A percentile compares a stretch with the other conserved stretches of the same genome.
These are phyloP conservation scores for Penicillium turbatum DNA, from an alignment of 495 filamentous ascomycete species.

Conservation along the genomic window DNA sequence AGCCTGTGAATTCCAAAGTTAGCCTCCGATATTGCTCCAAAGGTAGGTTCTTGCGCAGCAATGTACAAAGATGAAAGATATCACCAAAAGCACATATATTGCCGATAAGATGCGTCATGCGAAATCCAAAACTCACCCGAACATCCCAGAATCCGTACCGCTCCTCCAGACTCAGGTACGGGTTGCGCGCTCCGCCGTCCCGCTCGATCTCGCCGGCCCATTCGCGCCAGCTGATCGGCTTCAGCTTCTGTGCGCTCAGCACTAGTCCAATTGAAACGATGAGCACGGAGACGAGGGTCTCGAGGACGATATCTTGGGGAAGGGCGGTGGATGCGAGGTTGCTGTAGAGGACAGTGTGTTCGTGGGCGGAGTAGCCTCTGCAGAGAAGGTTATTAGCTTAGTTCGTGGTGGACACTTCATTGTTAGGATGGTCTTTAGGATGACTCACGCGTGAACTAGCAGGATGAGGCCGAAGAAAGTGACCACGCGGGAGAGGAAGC, in stretches of 20 bases:
- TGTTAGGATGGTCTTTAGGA: not conserved
- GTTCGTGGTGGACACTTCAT: not conserved
- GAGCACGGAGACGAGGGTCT: constrained; percentile 58
- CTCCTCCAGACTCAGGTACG: constrained; percentile 53
- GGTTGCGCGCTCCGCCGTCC: constrained; percentile 51
- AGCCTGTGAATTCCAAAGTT: constrained; percentile 44
- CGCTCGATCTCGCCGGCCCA: constrained; percentile 82
- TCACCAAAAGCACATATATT: not conserved
- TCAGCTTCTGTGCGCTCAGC: constrained; percentile 60
- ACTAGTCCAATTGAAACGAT: constrained; percentile 69
- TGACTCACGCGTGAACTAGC: constrained; percentile 66
- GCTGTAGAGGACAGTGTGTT: constrained; percentile 68
- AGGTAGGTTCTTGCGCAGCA: too few relatives aligned
- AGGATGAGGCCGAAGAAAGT: constrained; percentile 63
- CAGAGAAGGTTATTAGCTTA: constrained; percentile 4
- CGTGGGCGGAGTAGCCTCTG: constrained; percentile 83
- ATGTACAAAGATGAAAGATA: too few relatives aligned
- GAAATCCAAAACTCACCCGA: constrained; percentile 52
- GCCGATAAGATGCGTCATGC: constrained; percentile 28
- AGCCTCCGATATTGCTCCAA: constrained; percentile 2
- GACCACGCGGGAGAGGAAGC: constrained; percentile 59
- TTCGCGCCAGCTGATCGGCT: constrained; percentile 74
- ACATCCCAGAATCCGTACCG: constrained; percentile 65
- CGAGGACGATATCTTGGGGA: constrained; percentile 67
- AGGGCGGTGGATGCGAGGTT: constrained; percentile 52